A percentile compares a stretch with the other conserved stretches of the same genome.
Evolutionary conservation across 2,329 filamentous ascomycete genomes (phyloP).

Genomic region (Colletotrichum brevisporum): DNA sequence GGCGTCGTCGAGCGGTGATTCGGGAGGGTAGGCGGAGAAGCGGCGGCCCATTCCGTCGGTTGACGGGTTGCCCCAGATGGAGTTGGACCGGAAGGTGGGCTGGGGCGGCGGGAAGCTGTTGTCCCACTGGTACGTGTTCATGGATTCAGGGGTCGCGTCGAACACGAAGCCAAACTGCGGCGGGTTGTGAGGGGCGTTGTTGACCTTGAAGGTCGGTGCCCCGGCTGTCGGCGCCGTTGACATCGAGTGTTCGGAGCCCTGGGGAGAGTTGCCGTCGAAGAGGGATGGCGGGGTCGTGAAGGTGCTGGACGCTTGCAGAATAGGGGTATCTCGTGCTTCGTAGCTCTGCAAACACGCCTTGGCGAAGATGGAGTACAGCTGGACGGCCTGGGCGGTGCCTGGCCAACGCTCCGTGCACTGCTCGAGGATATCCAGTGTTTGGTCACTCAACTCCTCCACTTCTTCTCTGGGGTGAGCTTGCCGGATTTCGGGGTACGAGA

Average conservation of each 20-base stretch:
- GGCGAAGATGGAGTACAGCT: conserved; percentile 89
- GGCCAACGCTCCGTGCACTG: conserved; percentile 92
- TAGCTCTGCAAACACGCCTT: conserved; percentile 91
- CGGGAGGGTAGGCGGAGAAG: conserved; percentile 76
- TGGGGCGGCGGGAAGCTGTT: conserved; percentile 58
- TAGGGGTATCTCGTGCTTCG: conserved; percentile 68
- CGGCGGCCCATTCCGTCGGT: conserved; percentile 68
- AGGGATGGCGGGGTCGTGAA: conserved; percentile 63
- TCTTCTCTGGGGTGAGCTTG: conserved; percentile 79
- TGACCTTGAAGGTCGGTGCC: conserved; percentile 55
- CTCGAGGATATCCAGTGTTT: conserved; percentile 83
- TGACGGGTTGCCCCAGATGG: conserved; percentile 74
- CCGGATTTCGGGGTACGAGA: conserved; percentile 89
- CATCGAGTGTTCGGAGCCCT: conserved; percentile 56
- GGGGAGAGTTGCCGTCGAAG: conserved; percentile 63
- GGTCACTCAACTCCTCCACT: conserved; percentile 80
- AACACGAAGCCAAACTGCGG: conserved; percentile 73
- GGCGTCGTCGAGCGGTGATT: conserved; percentile 57
- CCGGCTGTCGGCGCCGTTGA: conserved; percentile 46
- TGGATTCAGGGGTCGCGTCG: conserved; percentile 67
- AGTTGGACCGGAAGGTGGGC: conserved; percentile 75
- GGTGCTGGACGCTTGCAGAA: conserved; percentile 49
- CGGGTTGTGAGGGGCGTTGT: conserved; percentile 65
- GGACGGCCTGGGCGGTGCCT: conserved; percentile 85
- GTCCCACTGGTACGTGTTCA: conserved; percentile 62